These are phyloP conservation scores for Boletus fagicola DNA, from an alignment of 768 basidiomycete genomes.

Conservation along the genomic window DNA sequence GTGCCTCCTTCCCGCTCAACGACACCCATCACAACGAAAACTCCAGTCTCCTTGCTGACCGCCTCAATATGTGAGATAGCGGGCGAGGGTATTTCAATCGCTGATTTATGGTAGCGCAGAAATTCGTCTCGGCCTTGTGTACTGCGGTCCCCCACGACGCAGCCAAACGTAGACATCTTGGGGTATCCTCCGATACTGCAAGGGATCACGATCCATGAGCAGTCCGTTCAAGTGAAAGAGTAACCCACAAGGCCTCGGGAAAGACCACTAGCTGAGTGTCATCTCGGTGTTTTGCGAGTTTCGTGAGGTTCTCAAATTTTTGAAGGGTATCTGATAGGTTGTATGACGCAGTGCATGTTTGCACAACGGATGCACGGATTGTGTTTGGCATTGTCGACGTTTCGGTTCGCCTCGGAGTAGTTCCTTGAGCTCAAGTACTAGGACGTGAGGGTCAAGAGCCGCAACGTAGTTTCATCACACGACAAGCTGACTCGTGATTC, in stretches of 20 bases:
- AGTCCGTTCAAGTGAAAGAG: not conserved
- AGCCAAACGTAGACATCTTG: conserved; percentile 46
- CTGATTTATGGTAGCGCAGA: conserved; percentile 50
- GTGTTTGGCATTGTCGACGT: conserved; percentile 27
- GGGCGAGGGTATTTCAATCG: conserved; percentile 56
- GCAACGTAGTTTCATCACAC: not conserved
- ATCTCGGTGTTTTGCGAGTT: conserved; percentile 46
- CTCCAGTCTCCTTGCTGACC: conserved; percentile 45
- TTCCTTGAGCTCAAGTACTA: not conserved
- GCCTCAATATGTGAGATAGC: conserved; percentile 46
- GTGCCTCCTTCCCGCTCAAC: conserved; percentile 60
- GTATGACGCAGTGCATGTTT: conserved; percentile 48
- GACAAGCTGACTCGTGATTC: conserved; percentile 4
- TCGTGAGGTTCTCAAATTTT: conserved; percentile 48
- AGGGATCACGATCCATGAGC: not conserved
- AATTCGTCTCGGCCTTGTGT: conserved; percentile 58
- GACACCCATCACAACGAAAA: conserved; percentile 59
- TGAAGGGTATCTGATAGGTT: conserved; percentile 45
- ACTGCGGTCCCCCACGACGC: conserved; percentile 48
- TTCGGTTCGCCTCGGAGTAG: not conserved
- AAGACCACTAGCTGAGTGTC: conserved; percentile 50
- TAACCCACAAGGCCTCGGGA: conserved; percentile 55
- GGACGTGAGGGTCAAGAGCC: not conserved
- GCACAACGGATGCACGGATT: conserved; percentile 52
- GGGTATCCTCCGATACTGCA: conserved; percentile 58